Conservation (phyloP, 306 rosid genomes). For the Medicago truncatula region MtrunA17r5.0-ANR NC_053044.1:56189001-56189500, state of each 20-base stretch:
- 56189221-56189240: background rate
- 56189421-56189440: constrained; percentile 40
- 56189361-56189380: constrained; percentile 84
- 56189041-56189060: background rate
- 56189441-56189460: constrained; percentile 28
- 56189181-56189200: no score
- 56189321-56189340: background rate
- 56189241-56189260: constrained; percentile 5
- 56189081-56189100: constrained; percentile 88
- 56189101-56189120: constrained; percentile 55
- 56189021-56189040: background rate
- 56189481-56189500: constrained; percentile 34
- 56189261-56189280: constrained; percentile 64
- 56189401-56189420: constrained; percentile 72
- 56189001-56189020: constrained; percentile 67
- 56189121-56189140: constrained; percentile 55
- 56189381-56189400: constrained; percentile 99
- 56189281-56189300: constrained; percentile 22
- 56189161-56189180: no score
- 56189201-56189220: no score
- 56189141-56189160: no score
- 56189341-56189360: constrained; percentile 27
- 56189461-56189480: constrained; percentile 34
- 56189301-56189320: background rate
- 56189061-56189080: constrained; percentile 48